Percentiles rank a stretch among this genome's conserved stretches.
phyloP scores from a whole-genome alignment of 1,284 basidiomycete species.

The Thelephora terrestris region DNA sequence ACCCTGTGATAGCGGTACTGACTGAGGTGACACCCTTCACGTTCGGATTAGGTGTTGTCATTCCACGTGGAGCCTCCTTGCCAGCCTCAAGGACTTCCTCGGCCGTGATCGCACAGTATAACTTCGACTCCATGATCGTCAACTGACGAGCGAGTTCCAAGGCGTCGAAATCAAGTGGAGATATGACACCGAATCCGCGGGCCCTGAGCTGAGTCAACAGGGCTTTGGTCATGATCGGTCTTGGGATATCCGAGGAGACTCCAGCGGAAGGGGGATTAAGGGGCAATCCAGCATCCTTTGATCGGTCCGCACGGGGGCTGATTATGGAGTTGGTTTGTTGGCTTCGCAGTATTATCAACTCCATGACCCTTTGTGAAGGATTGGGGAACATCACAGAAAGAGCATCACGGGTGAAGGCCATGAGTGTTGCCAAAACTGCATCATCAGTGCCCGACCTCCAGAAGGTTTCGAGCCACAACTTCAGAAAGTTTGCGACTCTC shows the following conservation, averaged over 20 bases:
- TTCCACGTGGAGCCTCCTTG: slow-evolving; percentile 42
- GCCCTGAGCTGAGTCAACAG: slow-evolving; percentile 55
- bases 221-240: slow-evolving; percentile 78
- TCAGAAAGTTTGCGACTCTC: slow-evolving; percentile 86
- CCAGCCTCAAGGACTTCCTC: slow-evolving; percentile 83
- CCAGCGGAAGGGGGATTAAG: slow-evolving; percentile 48
- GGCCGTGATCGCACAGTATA: slow-evolving; percentile 81
- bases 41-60: slow-evolving; percentile 47
- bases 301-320: slow-evolving; percentile 49
- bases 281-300: slow-evolving; percentile 58
- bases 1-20: slow-evolving; percentile 89
- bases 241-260: slow-evolving; percentile 54
- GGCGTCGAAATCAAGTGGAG: slow-evolving; percentile 86
- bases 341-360: slow-evolving; percentile 50
- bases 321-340: slow-evolving; percentile 35
- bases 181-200: slow-evolving; percentile 50
- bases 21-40: slow-evolving; percentile 80
- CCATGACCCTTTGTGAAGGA: slow-evolving; percentile 64
- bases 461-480: slow-evolving; percentile 86
- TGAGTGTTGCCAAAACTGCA: slow-evolving; percentile 46
- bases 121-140: slow-evolving; percentile 86
- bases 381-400: slow-evolving; percentile 55
- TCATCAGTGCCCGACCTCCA: slow-evolving; percentile 72
- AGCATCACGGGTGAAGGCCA: slow-evolving; percentile 54
- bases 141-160: slow-evolving; percentile 90